phyloP scores from a whole-genome alignment of 2,329 filamentous ascomycete species.

The Thelonectria blattea region DNA sequence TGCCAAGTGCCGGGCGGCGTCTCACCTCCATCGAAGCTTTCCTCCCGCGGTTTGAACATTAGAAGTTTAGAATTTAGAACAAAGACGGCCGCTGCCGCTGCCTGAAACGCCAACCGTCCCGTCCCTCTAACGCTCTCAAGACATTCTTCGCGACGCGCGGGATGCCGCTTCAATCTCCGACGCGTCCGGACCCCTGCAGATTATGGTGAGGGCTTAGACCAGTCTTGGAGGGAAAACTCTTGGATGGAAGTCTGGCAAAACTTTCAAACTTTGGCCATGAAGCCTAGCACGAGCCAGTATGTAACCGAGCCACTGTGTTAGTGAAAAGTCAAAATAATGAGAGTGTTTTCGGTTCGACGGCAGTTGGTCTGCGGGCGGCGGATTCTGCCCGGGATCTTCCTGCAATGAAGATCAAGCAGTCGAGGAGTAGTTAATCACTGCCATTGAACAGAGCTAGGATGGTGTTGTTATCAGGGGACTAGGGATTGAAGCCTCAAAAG shows the following conservation, averaged over 20 bases:
- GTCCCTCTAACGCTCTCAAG: background rate
- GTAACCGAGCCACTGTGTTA: background rate
- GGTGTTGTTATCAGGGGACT: background rate
- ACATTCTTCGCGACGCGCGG: background rate
- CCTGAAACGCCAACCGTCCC: background rate
- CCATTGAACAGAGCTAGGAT: too few species aligned
- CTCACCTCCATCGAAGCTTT: background rate
- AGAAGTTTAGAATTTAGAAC: too few species aligned
- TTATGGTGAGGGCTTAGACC: background rate
- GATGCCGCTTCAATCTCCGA: background rate
- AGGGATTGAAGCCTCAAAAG: background rate
- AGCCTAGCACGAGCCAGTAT: background rate
- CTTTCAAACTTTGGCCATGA: background rate
- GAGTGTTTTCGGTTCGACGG: background rate
- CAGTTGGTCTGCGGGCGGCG: background rate
- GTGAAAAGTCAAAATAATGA: background rate
- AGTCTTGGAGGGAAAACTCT: too few species aligned
- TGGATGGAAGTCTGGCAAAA: too few species aligned
- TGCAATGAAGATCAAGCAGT: too few species aligned
- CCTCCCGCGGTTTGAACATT: too few species aligned
- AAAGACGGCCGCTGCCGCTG: background rate
- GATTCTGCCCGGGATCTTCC: background rate
- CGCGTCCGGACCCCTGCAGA: background rate
- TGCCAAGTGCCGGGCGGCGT: background rate
- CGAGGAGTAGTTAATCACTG: background rate